Conservation (phyloP, 352 stramenopile species). For the Phytophthora litchii region DNA sequence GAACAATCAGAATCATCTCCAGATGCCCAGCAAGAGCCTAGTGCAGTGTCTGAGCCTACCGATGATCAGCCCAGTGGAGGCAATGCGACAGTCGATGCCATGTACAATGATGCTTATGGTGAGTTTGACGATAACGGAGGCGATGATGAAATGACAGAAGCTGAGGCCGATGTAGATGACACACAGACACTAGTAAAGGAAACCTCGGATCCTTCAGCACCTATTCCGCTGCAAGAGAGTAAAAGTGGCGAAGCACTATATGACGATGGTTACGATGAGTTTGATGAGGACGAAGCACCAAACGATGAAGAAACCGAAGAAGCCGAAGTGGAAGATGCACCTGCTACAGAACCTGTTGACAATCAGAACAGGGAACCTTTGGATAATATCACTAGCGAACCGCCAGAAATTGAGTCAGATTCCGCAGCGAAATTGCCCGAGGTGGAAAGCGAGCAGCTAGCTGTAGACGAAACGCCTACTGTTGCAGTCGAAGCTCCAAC, state of each 20-base stretch:
- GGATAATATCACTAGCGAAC: neutral
- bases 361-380: slow-evolving; percentile 2
- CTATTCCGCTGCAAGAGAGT: slow-evolving; percentile 21
- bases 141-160: slow-evolving; percentile 44
- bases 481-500: slow-evolving; percentile 1
- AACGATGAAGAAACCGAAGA: slow-evolving; percentile 17
- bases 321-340: slow-evolving; percentile 1
- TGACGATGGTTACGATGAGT: slow-evolving; percentile 40
- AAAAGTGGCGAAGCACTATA: slow-evolving; percentile 50
- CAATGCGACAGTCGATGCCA: slow-evolving; percentile 36
- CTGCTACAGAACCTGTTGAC: neutral
- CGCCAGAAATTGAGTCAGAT: slow-evolving; percentile 4
- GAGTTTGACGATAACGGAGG: slow-evolving; percentile 60
- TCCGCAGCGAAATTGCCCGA: neutral
- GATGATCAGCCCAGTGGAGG: slow-evolving; percentile 17
- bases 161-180: slow-evolving; percentile 20
- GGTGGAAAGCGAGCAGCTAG: slow-evolving; percentile 1
- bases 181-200: slow-evolving; percentile 1
- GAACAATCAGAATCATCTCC: neutral
- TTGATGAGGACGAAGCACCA: slow-evolving; percentile 31
- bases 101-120: slow-evolving; percentile 62
- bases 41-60: neutral
- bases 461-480: slow-evolving; percentile 4
- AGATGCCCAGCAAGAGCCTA: slow-evolving; percentile 1
- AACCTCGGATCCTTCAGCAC: slow-evolving; percentile 1